These are phyloP conservation scores for Coemansia furcata DNA, from an alignment of 192 early-diverging fungal species.

Conservation along the genomic window DNA sequence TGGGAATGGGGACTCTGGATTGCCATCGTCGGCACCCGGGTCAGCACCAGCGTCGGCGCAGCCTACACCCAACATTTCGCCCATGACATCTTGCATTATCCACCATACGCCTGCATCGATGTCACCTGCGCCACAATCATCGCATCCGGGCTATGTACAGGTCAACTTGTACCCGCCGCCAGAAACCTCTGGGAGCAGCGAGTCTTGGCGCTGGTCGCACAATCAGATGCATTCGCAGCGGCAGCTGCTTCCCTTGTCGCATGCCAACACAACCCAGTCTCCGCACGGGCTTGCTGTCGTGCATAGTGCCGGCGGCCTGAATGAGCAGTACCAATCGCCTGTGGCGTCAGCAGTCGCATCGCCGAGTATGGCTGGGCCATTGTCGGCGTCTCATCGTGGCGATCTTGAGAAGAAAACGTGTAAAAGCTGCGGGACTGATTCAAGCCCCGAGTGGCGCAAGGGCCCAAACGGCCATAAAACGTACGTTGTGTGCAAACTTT, in stretches of 20 bases:
- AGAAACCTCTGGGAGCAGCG: conserved; percentile 11
- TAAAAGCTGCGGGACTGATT: conserved; percentile 54
- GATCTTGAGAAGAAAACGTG: conserved; percentile 51
- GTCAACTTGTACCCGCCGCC: conserved; percentile 49
- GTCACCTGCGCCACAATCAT: conserved; percentile 37
- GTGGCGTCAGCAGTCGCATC: conserved; percentile 28
- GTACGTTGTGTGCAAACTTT: conserved; percentile 32
- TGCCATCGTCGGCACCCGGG: not conserved
- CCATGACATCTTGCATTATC: conserved; percentile 28
- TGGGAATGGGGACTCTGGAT: conserved; percentile 12
- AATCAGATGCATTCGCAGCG: conserved; percentile 13
- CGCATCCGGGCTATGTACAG: conserved; percentile 23
- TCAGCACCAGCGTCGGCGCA: conserved; percentile 14
- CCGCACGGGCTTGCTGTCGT: conserved; percentile 25
- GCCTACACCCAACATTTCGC: conserved; percentile 47
- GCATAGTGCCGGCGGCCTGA: conserved; percentile 11
- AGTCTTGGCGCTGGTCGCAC: conserved; percentile 37
- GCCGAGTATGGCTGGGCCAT: conserved; percentile 29
- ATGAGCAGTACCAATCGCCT: conserved; percentile 47
- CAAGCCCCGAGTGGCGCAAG: conserved; percentile 58
- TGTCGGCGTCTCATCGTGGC: conserved; percentile 13
- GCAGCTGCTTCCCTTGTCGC: conserved; percentile 21
- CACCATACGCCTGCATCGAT: conserved; percentile 46
- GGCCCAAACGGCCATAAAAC: conserved; percentile 59
- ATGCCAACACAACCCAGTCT: conserved; percentile 11